Percentiles rank a stretch among this genome's conserved stretches.
phyloP scores from a whole-genome alignment of 1,139 yeast genomes.

The Debaryomyces psychrophilus region DNA sequence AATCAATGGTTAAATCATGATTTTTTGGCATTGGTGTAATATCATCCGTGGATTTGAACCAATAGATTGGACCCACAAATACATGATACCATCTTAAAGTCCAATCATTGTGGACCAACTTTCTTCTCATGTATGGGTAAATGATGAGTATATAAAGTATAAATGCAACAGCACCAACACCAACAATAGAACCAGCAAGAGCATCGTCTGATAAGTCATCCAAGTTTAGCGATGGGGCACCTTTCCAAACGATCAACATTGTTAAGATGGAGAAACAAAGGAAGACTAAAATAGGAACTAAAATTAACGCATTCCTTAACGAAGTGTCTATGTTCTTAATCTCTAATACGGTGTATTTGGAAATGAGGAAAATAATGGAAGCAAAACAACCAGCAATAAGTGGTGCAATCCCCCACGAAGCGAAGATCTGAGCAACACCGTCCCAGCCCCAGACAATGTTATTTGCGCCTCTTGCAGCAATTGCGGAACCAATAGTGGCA shows the following conservation, averaged over 20 bases:
- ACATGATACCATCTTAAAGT: slow-evolving; percentile 62
- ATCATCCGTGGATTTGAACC: slow-evolving; percentile 55
- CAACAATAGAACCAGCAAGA: slow-evolving; percentile 58
- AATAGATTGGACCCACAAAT: slow-evolving; percentile 59
- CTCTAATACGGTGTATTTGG: slow-evolving; percentile 66
- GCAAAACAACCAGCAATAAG: slow-evolving; percentile 67
- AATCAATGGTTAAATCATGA: slow-evolving; percentile 57
- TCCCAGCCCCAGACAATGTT: slow-evolving; percentile 75
- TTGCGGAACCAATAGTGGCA: slow-evolving; percentile 73
- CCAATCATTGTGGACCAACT: slow-evolving; percentile 67
- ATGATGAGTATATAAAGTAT: slow-evolving; percentile 56
- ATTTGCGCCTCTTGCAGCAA: slow-evolving; percentile 66
- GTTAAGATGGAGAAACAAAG: slow-evolving; percentile 65
- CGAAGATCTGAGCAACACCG: slow-evolving; percentile 73
- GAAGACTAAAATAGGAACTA: slow-evolving; percentile 66
- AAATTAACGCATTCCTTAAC: slow-evolving; percentile 54
- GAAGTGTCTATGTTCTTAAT: slow-evolving; percentile 48
- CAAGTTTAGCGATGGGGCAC: slow-evolving; percentile 67
- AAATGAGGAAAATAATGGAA: slow-evolving; percentile 56
- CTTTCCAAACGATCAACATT: slow-evolving; percentile 67
- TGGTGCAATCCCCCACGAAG: slow-evolving; percentile 87
- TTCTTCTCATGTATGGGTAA: slow-evolving; percentile 66
- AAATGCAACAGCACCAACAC: slow-evolving; percentile 60
- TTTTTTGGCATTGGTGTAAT: slow-evolving; percentile 73
- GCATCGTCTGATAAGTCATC: slow-evolving; percentile 54